Evolutionary conservation across 2,329 filamentous ascomycete genomes (phyloP).

Genomic region (Pestalotiopsis fici): DNA sequence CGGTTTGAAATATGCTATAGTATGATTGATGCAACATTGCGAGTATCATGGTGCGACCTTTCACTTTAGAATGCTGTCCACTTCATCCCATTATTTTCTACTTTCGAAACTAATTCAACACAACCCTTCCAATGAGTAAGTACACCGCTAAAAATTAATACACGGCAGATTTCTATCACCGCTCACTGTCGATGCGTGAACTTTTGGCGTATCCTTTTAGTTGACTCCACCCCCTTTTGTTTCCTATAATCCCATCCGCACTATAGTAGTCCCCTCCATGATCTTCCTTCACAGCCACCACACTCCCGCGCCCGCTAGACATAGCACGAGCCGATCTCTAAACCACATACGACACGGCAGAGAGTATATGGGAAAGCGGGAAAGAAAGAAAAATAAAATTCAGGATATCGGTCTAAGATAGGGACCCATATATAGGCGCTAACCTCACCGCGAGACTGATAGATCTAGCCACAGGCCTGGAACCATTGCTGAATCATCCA

Average conservation of each 20-base stretch:
- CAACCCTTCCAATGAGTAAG: neutral
- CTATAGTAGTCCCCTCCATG: neutral
- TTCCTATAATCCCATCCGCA: neutral
- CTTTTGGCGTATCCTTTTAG: too few relatives aligned
- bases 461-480: too few relatives aligned
- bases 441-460: too few relatives aligned
- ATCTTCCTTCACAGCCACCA: neutral
- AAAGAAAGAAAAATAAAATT: neutral
- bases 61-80: neutral
- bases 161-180: neutral
- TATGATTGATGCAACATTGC: neutral
- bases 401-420: too few relatives aligned
- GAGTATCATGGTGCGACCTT: neutral
- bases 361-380: neutral
- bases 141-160: neutral
- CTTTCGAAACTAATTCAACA: neutral
- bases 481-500: too few relatives aligned
- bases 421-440: too few relatives aligned
- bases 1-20: neutral
- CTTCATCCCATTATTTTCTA: neutral
- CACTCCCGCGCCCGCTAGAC: neutral
- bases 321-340: neutral
- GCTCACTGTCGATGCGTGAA: too few relatives aligned
- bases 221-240: neutral
- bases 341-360: neutral